Evolutionary conservation across 2,329 filamentous ascomycete species (phyloP).

Genomic region (Hypoxylon sp.): DNA sequence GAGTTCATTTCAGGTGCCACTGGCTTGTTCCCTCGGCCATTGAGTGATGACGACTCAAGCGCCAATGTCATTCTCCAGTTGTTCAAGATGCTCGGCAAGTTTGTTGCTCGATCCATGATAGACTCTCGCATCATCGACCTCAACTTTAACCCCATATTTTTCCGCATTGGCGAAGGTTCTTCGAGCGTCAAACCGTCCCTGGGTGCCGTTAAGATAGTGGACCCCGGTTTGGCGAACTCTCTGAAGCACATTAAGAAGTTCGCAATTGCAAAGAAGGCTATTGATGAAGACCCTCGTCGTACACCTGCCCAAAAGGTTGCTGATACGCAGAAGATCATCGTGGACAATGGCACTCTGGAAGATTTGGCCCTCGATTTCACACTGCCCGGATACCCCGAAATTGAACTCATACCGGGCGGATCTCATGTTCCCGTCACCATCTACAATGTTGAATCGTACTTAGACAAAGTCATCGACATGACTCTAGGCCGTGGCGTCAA

Average conservation of each 20-base stretch:
- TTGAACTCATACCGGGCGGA: slow-evolving; percentile 85
- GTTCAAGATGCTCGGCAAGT: slow-evolving; percentile 95
- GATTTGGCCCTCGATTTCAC: slow-evolving; percentile 96
- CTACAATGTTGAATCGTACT: slow-evolving; percentile 89
- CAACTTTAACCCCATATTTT: slow-evolving; percentile 97
- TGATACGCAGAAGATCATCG: slow-evolving; percentile 76
- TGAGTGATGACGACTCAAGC: slow-evolving; percentile 84
- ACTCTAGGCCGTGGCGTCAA: slow-evolving; percentile 91
- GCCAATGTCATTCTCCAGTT: slow-evolving; percentile 90
- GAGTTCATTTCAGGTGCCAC: slow-evolving; percentile 89
- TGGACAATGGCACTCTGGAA: slow-evolving; percentile 85
- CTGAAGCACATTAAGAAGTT: slow-evolving; percentile 91
- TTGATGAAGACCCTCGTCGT: slow-evolving; percentile 79
- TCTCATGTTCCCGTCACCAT: slow-evolving; percentile 84
- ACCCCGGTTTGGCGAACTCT: slow-evolving; percentile 87
- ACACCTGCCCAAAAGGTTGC: slow-evolving; percentile 78
- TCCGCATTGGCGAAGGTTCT: slow-evolving; percentile 86
- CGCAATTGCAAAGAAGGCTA: slow-evolving; percentile 82
- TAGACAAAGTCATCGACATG: slow-evolving; percentile 91
- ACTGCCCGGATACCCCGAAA: slow-evolving; percentile 87
- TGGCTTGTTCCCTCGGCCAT: slow-evolving; percentile 91
- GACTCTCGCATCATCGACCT: slow-evolving; percentile 98
- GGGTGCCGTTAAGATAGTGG: slow-evolving; percentile 90
- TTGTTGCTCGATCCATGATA: slow-evolving; percentile 97
- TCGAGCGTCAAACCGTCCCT: slow-evolving; percentile 82